Evolutionary conservation across 163 green algal species (phyloP), one percentile per base, ranked within the genome.

Genomic region (Chloroidium sp.): DNA sequence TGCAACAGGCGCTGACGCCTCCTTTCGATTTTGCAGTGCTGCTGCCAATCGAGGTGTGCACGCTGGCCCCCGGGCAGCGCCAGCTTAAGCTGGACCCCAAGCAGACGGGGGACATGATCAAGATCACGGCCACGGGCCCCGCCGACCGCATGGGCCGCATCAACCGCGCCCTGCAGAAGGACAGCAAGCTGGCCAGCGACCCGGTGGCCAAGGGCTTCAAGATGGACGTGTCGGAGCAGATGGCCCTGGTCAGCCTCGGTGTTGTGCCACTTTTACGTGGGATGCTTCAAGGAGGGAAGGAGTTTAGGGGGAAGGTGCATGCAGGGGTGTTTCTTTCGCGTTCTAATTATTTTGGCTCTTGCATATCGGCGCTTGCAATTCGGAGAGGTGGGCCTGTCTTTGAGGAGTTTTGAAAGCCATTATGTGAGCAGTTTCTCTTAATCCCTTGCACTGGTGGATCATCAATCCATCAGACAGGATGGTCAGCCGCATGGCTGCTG

Each of bases 11-110:
- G 36, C 36, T 36, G 36, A 36, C 36, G 36, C 36, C 36, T 36
- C 36, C 36, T 36, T 36, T 36, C 36, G 36, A 36, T 36, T 36
- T 36, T 36, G 76, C 82, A 4, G 78, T 81, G 10, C 84, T 79
- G 61, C 69, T 86, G 76, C 82, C 82, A 57, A 61, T 69, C 59
- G 82, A 86, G 79, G 14, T 84, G 61, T 78, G 62, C 69, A 79
- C 3, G 4, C 68, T 86, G 86, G 84, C 83, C 69, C 3, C 85
- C 0, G 88, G 87, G 1, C 91, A 94, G 87, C 84, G 87, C 62
- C 78, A 80, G 4, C 82, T 88, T n/a, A 91, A 91, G 86, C 86
- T 95, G 69, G 87, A 90, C 75, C 82, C 57, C 6, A 69, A 4
- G 13, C 62, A 69, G 13, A 75, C 59, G 2, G 76, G 62, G 0